Evolutionary conservation across 1,139 yeast species (phyloP).

Genomic region (Wickerhamomyces sp.): DNA sequence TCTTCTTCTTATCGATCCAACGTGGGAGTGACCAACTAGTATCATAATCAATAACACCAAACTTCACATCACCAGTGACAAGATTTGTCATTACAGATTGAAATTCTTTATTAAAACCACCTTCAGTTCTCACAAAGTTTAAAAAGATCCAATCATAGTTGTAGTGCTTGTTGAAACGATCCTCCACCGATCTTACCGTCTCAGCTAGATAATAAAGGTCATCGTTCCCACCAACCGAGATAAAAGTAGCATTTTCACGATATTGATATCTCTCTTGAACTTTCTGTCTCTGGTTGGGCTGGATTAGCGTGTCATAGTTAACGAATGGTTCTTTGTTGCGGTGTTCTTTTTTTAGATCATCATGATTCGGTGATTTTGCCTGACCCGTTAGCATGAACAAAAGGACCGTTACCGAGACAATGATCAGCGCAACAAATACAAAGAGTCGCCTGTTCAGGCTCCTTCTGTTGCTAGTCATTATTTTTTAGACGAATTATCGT

Average conservation of each 20-base stretch:
- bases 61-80: slow-evolving; percentile 53
- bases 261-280: background rate
- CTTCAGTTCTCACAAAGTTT: slow-evolving; percentile 20
- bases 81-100: slow-evolving; percentile 40
- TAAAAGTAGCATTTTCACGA: slow-evolving; percentile 50
- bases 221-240: slow-evolving; percentile 57
- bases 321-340: background rate
- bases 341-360: no score
- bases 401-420: no score
- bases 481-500: no score
- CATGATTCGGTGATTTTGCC: no score
- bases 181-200: slow-evolving; percentile 54
- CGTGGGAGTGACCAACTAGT: slow-evolving; percentile 70
- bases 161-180: slow-evolving; percentile 57
- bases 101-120: slow-evolving; percentile 51
- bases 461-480: background rate
- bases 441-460: background rate
- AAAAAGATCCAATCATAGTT: slow-evolving; percentile 76
- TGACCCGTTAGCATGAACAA: no score
- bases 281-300: background rate
- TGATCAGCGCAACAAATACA: no score
- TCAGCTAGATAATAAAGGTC: slow-evolving; percentile 43
- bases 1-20: slow-evolving; percentile 45
- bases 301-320: background rate
- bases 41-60: slow-evolving; percentile 47